Evolutionary conservation across 305 asterid species (phyloP).

Genomic region (Fraxinus xanthoxyloides): DNA sequence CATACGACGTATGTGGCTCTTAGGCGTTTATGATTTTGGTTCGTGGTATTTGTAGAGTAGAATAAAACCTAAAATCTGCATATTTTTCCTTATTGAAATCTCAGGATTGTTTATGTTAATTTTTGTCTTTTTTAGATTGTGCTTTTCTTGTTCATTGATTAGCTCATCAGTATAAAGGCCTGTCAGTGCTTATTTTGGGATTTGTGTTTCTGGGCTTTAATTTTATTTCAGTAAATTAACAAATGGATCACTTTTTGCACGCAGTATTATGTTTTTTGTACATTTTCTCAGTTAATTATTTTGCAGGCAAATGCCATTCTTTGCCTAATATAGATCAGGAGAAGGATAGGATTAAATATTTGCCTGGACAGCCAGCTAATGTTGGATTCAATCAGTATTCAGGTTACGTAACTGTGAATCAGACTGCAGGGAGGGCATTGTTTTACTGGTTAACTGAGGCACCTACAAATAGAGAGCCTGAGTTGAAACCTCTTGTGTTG

Average conservation of each 20-base stretch:
- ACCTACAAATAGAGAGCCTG: conserved; percentile 51
- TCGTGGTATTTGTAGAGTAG: conserved; percentile 10
- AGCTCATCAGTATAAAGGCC: conserved; percentile 20
- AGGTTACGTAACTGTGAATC: conserved; percentile 79
- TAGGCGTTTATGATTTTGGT: conserved; percentile 14
- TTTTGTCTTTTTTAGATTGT: conserved; percentile 20
- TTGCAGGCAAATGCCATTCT: conserved; percentile 46
- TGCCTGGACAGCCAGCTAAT: conserved; percentile 86
- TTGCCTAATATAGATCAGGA: conserved; percentile 53
- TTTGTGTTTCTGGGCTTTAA: conserved; percentile 31
- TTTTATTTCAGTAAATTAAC: not conserved
- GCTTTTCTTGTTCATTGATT: conserved; percentile 19
- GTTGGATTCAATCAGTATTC: conserved; percentile 72
- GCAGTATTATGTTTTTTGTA: conserved; percentile 25
- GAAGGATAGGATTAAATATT: conserved; percentile 55
- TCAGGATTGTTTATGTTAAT: conserved; percentile 25
- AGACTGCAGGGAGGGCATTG: conserved; percentile 71
- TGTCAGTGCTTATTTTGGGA: conserved; percentile 12
- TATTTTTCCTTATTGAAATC: conserved; percentile 31
- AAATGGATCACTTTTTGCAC: conserved; percentile 41
- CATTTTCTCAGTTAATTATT: conserved; percentile 38
- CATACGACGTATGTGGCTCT: conserved; percentile 36
- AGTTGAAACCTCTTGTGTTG: conserved; percentile 71
- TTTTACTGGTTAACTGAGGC: conserved; percentile 93
- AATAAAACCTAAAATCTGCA: conserved; percentile 19